A percentile compares a stretch with the other conserved stretches of the same genome.
phyloP scores from a whole-genome alignment of 805 yeast species.

The Lachancea sp. region DNA sequence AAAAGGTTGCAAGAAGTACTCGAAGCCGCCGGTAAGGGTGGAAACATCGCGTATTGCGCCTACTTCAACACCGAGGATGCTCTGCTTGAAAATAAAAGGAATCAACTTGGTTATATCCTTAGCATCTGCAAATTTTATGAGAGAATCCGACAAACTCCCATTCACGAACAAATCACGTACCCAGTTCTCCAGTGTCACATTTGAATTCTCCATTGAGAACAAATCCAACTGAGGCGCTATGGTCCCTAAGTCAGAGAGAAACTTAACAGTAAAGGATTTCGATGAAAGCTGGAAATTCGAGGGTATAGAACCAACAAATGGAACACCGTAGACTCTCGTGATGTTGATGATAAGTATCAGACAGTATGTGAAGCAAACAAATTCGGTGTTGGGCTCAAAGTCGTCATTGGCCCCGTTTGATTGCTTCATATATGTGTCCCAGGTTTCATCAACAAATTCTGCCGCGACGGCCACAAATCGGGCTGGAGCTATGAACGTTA shows the following conservation, averaged over 20 bases:
- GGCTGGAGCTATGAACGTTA: slow-evolving; percentile 41
- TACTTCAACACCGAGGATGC: slow-evolving; percentile 49
- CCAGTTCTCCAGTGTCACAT: slow-evolving; percentile 58
- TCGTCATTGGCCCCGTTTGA: slow-evolving; percentile 34
- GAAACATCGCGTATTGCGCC: slow-evolving; percentile 51
- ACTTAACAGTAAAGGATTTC: slow-evolving; percentile 30
- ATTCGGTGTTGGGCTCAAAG: slow-evolving; percentile 56
- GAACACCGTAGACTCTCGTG: slow-evolving; percentile 35
- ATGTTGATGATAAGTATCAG: slow-evolving; percentile 41
- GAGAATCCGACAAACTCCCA: slow-evolving; percentile 79
- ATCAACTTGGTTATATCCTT: slow-evolving; percentile 63
- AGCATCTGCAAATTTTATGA: slow-evolving; percentile 59
- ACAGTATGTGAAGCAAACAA: slow-evolving; percentile 61
- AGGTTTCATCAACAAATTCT: slow-evolving; percentile 45
- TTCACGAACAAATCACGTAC: slow-evolving; percentile 72
- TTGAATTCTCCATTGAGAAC: slow-evolving; percentile 24
- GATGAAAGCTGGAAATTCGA: slow-evolving; percentile 14
- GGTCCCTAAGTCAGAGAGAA: slow-evolving; percentile 21
- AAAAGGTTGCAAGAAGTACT: slow-evolving; percentile 78
- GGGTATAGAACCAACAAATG: slow-evolving; percentile 25
- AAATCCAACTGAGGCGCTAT: slow-evolving; percentile 22
- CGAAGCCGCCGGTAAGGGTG: slow-evolving; percentile 69
- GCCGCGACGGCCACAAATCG: slow-evolving; percentile 40
- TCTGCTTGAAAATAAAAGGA: slow-evolving; percentile 70
- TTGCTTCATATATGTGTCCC: slow-evolving; percentile 18